Percentiles rank a stretch among this genome's conserved stretches.
Evolutionary conservation across 805 yeast species (phyloP).

Genomic region (Kodamaea kakaduensis): DNA sequence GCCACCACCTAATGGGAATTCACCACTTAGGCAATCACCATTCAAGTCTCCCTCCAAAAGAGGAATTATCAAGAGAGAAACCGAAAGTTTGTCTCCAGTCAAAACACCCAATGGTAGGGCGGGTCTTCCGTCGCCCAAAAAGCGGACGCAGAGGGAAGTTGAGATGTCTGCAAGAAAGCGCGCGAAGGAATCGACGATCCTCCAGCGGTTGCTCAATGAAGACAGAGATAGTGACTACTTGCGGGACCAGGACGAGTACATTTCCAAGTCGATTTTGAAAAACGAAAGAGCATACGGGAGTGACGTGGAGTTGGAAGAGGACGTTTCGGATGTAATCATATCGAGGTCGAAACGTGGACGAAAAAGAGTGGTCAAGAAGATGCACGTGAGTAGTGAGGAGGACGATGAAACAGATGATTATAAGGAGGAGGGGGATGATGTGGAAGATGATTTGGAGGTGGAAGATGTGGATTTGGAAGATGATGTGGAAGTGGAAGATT

Average conservation of each 20-base stretch:
- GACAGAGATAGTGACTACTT: constrained; percentile 26
- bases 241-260: constrained; percentile 35
- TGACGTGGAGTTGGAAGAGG: constrained; percentile 23
- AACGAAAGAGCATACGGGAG: constrained; percentile 17
- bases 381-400: constrained; percentile 15
- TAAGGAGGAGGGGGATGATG: constrained; percentile 6
- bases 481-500: constrained; percentile 1
- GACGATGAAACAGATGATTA: constrained; percentile 14
- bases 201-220: constrained; percentile 30
- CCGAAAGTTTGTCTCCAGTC: constrained; percentile 20
- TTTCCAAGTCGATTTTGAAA: constrained; percentile 42
- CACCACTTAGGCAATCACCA: background rate
- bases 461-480: constrained; percentile 4
- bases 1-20: no score
- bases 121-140: constrained; percentile 44
- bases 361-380: background rate
- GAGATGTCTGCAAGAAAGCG: constrained; percentile 48
- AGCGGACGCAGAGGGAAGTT: constrained; percentile 31
- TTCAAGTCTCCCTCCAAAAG: constrained; percentile 31
- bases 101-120: constrained; percentile 42
- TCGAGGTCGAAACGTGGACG: constrained; percentile 3
- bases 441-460: constrained; percentile 1
- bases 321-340: constrained; percentile 6
- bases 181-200: constrained; percentile 34
- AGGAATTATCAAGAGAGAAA: constrained; percentile 25